Evolutionary conservation across 441 rosid species (phyloP).

Genomic region (Populus hybrid): DNA sequence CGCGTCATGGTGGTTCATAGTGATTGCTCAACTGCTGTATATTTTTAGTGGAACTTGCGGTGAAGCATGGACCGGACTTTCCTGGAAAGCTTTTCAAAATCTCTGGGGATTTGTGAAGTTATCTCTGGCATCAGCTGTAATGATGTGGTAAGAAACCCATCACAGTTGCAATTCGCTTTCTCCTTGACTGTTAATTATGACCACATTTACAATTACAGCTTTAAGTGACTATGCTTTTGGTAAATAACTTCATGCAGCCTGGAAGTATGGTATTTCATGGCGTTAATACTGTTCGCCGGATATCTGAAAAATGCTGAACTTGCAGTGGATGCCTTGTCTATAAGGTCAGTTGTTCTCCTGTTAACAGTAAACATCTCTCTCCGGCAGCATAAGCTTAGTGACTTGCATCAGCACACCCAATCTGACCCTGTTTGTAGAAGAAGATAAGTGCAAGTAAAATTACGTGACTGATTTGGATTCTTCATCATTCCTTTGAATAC

Average conservation of each 20-base stretch:
- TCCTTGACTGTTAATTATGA: neutral
- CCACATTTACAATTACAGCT: neutral
- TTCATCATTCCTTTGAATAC: too few species aligned
- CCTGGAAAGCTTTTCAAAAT: conserved; percentile 45
- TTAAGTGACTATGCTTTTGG: neutral
- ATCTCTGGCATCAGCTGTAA: conserved; percentile 57
- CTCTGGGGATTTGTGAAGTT: conserved; percentile 45
- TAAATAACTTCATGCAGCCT: conserved; percentile 32
- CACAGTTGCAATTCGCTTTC: neutral
- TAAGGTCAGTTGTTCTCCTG: conserved; percentile 40
- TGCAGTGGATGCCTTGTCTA: conserved; percentile 61
- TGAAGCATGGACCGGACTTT: conserved; percentile 52
- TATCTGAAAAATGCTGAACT: conserved; percentile 63
- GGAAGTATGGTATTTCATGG: conserved; percentile 73
- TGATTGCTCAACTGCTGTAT: conserved; percentile 36
- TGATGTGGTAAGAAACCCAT: conserved; percentile 39
- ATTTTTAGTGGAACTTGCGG: conserved; percentile 46
- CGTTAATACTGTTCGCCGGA: conserved; percentile 64
- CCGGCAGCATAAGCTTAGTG: neutral
- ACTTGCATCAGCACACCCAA: too few species aligned
- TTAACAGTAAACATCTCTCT: too few species aligned
- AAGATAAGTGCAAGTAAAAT: too few species aligned
- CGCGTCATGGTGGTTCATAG: conserved; percentile 49
- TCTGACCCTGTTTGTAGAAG: too few species aligned
- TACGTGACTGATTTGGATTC: too few species aligned